Percentiles rank a stretch among this genome's conserved stretches.
phyloP scores from a whole-genome alignment of 208 protist species.

The Angomonas ambiguus region DNA sequence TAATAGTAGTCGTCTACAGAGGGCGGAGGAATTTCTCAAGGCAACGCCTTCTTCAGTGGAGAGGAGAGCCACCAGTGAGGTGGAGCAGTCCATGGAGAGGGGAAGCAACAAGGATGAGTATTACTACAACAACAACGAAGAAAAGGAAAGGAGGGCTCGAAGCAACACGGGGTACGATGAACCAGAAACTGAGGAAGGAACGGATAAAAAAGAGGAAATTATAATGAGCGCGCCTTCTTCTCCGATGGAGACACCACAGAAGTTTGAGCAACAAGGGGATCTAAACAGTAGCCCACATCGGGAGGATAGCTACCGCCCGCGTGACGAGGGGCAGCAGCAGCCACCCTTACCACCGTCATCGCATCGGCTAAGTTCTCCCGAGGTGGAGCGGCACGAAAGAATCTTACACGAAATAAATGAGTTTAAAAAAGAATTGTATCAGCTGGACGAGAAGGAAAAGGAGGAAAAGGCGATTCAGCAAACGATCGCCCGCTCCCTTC shows the following conservation, averaged over 20 bases:
- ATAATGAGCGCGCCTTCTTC: not conserved
- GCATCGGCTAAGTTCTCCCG: not conserved
- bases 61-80: no score
- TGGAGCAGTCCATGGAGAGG: not conserved
- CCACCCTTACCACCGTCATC: not conserved
- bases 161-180: no score
- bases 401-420: not conserved
- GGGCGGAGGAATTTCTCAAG: constrained; percentile 5
- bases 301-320: not conserved
- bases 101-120: not conserved
- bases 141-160: no score
- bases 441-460: not conserved
- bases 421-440: constrained; percentile 5
- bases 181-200: no score
- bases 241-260: not conserved
- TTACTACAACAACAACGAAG: not conserved
- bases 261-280: no score
- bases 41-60: not conserved
- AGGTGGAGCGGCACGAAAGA: not conserved
- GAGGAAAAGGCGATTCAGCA: not conserved
- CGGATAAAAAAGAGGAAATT: not conserved
- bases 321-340: no score
- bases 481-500: not conserved
- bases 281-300: no score
- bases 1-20: not conserved